Evolutionary conservation across 2,329 filamentous ascomycete genomes (phyloP), one percentile per base, ranked within the genome.

Genomic region (Dendryphion nanum): DNA sequence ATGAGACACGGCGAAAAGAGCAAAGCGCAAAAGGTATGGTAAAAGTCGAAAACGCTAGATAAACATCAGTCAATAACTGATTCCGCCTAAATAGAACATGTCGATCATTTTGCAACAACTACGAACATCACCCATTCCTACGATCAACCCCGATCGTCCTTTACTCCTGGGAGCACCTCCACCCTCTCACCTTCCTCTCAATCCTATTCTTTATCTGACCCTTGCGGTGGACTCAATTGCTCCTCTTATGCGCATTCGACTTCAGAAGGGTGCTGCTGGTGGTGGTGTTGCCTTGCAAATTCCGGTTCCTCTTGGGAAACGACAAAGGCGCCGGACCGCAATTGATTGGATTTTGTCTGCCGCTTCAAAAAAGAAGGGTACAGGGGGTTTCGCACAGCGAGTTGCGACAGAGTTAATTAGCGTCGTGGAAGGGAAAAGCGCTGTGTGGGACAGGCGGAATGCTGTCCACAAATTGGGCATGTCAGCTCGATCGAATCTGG

Each of bases 1-100:
- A 98, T 97, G 91, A 75, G 76, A 55, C 80, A 97, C 67, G 93
- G 93, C 53, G 94, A 96, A 74, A 80, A 95, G 63, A 85, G 85
- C 59, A 78, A 80, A 64, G 93, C 93, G n/a, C 89, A 98, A 67
- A 82, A 83, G 72, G 89, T 95, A 76, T 42, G 79, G 10, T 12
- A 3, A 10, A 33, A 19, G 12, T 12, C 18, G 6, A 26, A 2
- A n/a, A n/a, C n/a, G n/a, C n/a, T n/a, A n/a, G n/a, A n/a, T n/a
- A n/a, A n/a, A n/a, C n/a, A n/a, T n/a, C n/a, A 30, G 3, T 30
- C 2, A 30, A 30, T 30, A 4, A 30, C 29, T 30, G 29, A 30
- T 16, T 13, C 10, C 2, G n/a, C 13, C 30, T 35, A 37, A 36
- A 95, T n/a, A n/a, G 86, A 85, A 95, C 68, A 89, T 96, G 83